Evolutionary conservation across 2,329 filamentous ascomycete genomes (phyloP).

Genomic region (Penicillium sp.): DNA sequence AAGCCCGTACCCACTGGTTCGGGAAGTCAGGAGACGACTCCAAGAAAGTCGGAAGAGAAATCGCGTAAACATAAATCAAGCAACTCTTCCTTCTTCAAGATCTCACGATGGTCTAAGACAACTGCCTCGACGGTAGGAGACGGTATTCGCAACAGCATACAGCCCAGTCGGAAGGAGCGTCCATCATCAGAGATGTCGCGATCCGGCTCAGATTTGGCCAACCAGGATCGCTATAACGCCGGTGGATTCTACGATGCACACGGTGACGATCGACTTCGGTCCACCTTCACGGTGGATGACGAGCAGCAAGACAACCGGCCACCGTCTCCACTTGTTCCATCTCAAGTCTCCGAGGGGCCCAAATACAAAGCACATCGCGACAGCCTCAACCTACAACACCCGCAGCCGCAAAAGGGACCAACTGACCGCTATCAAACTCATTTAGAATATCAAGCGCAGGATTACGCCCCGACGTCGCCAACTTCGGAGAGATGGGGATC

Average conservation of each 20-base stretch:
- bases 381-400: constrained; percentile 61
- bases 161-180: constrained; percentile 55
- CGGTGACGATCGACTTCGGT: constrained; percentile 44
- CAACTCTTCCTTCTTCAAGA: constrained; percentile 79
- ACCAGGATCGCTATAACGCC: constrained; percentile 55
- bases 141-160: constrained; percentile 64
- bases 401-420: constrained; percentile 60
- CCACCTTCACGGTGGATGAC: constrained; percentile 40
- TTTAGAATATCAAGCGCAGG: constrained; percentile 58
- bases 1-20: constrained; percentile 40
- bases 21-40: constrained; percentile 75
- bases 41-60: constrained; percentile 60
- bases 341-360: constrained; percentile 53
- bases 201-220: constrained; percentile 70
- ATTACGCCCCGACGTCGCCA: constrained; percentile 44
- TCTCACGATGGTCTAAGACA: constrained; percentile 96
- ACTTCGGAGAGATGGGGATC: constrained; percentile 46
- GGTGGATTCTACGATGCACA: constrained; percentile 44
- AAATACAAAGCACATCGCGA: constrained; percentile 64
- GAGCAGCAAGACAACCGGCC: constrained; percentile 44
- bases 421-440: constrained; percentile 60
- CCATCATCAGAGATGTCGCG: constrained; percentile 64
- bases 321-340: constrained; percentile 61
- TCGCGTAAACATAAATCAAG: constrained; percentile 85
- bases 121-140: constrained; percentile 83